Percentiles rank a stretch among this genome's conserved stretches.
Conservation (phyloP, 2,329 filamentous ascomycete genomes). For the Lithohypha guttulata region DNA sequence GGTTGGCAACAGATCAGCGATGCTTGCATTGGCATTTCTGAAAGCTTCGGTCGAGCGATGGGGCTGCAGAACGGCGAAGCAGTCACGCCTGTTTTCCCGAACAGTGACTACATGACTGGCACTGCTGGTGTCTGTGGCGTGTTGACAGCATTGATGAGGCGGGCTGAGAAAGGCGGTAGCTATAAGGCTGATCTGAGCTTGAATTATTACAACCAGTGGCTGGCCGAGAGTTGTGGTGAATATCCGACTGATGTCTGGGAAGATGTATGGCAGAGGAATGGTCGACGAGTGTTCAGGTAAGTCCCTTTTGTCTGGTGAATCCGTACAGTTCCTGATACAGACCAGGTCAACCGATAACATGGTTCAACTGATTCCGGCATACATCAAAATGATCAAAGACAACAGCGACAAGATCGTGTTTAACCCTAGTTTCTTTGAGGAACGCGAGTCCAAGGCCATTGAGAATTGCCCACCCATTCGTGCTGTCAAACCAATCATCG, state of each 20-base stretch:
- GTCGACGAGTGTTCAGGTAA: constrained; percentile 40
- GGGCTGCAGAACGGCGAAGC: constrained; percentile 25
- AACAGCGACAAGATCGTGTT: constrained; percentile 33
- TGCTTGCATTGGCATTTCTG: constrained; percentile 31
- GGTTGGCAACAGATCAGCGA: constrained; percentile 45
- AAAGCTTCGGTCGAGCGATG: constrained; percentile 28
- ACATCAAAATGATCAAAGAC: constrained; percentile 32
- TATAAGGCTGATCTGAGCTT: constrained; percentile 17
- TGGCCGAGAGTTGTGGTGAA: constrained; percentile 29
- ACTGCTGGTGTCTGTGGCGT: constrained; percentile 61
- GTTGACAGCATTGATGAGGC: constrained; percentile 51
- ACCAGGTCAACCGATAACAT: constrained; percentile 35
- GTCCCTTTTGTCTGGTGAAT: not conserved
- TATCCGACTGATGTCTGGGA: constrained; percentile 39
- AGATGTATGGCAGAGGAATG: constrained; percentile 37
- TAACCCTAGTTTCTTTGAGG: constrained; percentile 40
- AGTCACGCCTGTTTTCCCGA: constrained; percentile 40
- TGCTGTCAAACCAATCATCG: constrained; percentile 37
- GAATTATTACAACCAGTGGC: constrained; percentile 35
- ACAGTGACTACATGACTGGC: constrained; percentile 57
- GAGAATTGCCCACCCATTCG: constrained; percentile 26
- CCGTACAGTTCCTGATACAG: not conserved
- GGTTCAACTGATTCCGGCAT: constrained; percentile 31
- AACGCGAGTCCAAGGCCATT: constrained; percentile 29
- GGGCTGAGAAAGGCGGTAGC: constrained; percentile 44